Evolutionary conservation across 306 rosid genomes (phyloP).

Genomic region (Boehmeria nivea): DNA sequence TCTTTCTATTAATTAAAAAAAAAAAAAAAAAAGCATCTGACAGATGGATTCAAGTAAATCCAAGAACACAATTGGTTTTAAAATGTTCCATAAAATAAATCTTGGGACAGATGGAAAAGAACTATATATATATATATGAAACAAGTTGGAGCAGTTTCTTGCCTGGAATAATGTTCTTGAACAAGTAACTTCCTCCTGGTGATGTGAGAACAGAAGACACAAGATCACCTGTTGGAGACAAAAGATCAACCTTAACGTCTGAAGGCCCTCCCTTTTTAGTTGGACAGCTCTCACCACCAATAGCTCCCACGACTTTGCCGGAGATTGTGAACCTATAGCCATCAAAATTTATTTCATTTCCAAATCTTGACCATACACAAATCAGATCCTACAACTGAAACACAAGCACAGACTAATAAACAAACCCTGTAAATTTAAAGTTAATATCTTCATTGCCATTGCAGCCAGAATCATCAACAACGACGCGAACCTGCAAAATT

Average conservation of each 20-base stretch:
- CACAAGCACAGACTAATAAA: constrained; percentile 8
- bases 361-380: constrained; percentile 15
- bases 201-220: constrained; percentile 71
- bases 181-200: constrained; percentile 65
- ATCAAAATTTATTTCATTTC: constrained; percentile 6
- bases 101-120: not conserved
- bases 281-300: constrained; percentile 82
- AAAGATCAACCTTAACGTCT: constrained; percentile 68
- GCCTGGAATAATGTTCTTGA: constrained; percentile 85
- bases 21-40: not conserved
- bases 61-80: not conserved
- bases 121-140: not conserved
- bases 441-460: constrained; percentile 89
- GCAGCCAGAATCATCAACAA: constrained; percentile 82
- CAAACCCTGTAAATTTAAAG: constrained; percentile 87
- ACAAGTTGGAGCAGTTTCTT: constrained; percentile 25
- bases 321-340: constrained; percentile 73
- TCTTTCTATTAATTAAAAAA: constrained; percentile 2
- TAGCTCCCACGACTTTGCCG: constrained; percentile 86
- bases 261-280: constrained; percentile 77
- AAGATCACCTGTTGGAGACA: constrained; percentile 57
- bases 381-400: constrained; percentile 14
- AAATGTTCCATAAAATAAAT: not conserved
- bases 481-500: constrained; percentile 63
- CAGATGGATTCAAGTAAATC: not conserved